phyloP scores from a whole-genome alignment of 2,329 filamentous ascomycete species.

The Corniculantispora saksenae region DNA sequence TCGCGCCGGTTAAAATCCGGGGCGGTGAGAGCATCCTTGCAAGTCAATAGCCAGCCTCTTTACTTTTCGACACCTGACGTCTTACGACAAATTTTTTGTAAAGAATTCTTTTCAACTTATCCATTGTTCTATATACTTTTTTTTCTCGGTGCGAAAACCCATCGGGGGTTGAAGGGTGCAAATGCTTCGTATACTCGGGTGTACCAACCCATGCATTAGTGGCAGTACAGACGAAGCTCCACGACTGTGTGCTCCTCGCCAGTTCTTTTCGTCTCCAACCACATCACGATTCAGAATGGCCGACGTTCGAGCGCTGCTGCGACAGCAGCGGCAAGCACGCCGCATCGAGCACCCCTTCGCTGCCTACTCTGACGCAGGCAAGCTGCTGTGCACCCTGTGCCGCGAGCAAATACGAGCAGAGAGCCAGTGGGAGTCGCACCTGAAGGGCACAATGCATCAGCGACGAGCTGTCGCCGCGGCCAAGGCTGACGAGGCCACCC shows the following conservation, averaged over 20 bases:
- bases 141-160: neutral
- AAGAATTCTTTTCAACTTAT: neutral
- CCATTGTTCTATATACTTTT: slow-evolving; percentile 11
- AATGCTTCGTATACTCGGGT: slow-evolving; percentile 19
- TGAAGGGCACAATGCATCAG: slow-evolving; percentile 49
- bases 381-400: slow-evolving; percentile 68
- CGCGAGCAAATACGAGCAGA: slow-evolving; percentile 66
- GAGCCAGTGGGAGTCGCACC: slow-evolving; percentile 65
- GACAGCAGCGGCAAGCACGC: slow-evolving; percentile 73
- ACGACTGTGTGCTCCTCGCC: slow-evolving; percentile 6
- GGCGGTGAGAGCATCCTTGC: slow-evolving; percentile 16
- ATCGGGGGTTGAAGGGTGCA: neutral
- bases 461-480: slow-evolving; percentile 27
- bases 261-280: slow-evolving; percentile 10
- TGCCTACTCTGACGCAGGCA: slow-evolving; percentile 66
- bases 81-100: neutral
- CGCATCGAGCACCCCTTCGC: slow-evolving; percentile 71
- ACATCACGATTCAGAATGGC: slow-evolving; percentile 55
- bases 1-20: slow-evolving; percentile 35
- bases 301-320: slow-evolving; percentile 77
- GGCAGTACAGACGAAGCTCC: slow-evolving; percentile 12
- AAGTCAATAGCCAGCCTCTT: slow-evolving; percentile 14
- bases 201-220: slow-evolving; percentile 16
- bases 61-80: slow-evolving; percentile 1
- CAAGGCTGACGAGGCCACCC: slow-evolving; percentile 1